Conservation (phyloP, 148 eudicot genomes). For the Suaeda aralocaspica region DNA sequence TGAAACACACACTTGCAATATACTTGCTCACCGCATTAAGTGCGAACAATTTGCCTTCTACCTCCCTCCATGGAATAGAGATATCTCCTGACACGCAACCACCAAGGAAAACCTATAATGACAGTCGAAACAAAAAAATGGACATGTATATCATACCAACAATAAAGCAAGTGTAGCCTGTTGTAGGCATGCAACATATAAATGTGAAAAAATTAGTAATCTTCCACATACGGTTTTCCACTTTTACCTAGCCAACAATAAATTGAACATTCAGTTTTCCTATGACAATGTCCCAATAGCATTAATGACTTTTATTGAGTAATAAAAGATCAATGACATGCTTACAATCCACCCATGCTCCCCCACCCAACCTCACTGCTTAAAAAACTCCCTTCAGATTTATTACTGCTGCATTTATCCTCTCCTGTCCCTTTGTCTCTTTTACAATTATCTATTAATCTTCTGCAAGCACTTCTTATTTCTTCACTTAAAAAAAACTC, state of each 20-base stretch:
- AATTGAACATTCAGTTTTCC: neutral
- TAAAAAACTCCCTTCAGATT: too few relatives aligned
- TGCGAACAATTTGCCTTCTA: conserved; percentile 80
- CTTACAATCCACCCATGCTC: too few relatives aligned
- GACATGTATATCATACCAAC: conserved; percentile 15
- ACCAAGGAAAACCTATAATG: conserved; percentile 58
- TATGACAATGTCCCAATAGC: neutral
- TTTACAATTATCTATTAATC: too few relatives aligned
- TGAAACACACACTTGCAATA: neutral
- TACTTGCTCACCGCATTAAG: conserved; percentile 75
- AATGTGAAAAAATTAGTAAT: neutral
- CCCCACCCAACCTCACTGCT: too few relatives aligned
- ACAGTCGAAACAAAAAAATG: conserved; percentile 16
- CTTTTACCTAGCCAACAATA: neutral
- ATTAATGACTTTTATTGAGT: neutral
- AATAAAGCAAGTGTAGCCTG: conserved; percentile 6
- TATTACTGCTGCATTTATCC: too few relatives aligned
- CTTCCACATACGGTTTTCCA: neutral
- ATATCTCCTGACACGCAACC: conserved; percentile 52
- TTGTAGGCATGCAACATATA: neutral
- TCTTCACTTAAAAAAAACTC: too few relatives aligned
- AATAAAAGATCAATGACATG: too few relatives aligned
- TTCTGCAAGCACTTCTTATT: too few relatives aligned
- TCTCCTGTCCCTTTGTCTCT: too few relatives aligned
- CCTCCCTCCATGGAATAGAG: conserved; percentile 82